Conservation (phyloP, 75 land plant species). For the Chamaecyparis obtusa region DNA sequence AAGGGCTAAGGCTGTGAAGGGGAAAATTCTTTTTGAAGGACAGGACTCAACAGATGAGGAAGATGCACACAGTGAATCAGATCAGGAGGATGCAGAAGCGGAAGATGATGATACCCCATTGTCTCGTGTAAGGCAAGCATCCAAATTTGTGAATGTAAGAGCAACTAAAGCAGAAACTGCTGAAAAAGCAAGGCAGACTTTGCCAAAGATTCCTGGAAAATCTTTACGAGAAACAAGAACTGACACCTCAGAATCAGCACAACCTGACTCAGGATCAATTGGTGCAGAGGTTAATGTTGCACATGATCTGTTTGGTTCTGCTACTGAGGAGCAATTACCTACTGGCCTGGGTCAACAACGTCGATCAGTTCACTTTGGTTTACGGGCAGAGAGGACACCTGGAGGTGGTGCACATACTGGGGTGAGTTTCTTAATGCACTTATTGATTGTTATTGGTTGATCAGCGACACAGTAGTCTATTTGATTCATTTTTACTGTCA, state of each 20-base stretch:
- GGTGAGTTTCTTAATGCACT: neutral
- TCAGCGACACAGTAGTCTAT: neutral
- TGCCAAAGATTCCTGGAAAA: slow-evolving; percentile 7
- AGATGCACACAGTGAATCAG: slow-evolving; percentile 73
- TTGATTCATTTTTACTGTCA: neutral
- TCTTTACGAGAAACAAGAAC: neutral
- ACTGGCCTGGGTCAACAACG: neutral
- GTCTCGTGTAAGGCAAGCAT: slow-evolving; percentile 9
- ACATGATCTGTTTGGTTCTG: slow-evolving; percentile 23
- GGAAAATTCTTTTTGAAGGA: slow-evolving; percentile 88
- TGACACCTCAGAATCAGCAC: neutral
- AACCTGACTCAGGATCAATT: slow-evolving; percentile 14
- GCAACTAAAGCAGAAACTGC: neutral
- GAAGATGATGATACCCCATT: slow-evolving; percentile 64
- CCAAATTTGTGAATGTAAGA: neutral
- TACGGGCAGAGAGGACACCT: neutral
- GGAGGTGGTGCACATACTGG: neutral
- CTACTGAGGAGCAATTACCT: slow-evolving; percentile 40
- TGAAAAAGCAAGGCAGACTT: neutral
- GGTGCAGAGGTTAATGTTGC: slow-evolving; percentile 12
- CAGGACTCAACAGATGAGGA: slow-evolving; percentile 75
- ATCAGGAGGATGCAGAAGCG: slow-evolving; percentile 51
- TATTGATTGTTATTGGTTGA: neutral
- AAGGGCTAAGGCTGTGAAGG: slow-evolving; percentile 43
- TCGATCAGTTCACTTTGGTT: slow-evolving; percentile 4